These are phyloP conservation scores for Simmondsia chinensis DNA, from an alignment of 148 eudicot genomes.

Conservation along the genomic window DNA sequence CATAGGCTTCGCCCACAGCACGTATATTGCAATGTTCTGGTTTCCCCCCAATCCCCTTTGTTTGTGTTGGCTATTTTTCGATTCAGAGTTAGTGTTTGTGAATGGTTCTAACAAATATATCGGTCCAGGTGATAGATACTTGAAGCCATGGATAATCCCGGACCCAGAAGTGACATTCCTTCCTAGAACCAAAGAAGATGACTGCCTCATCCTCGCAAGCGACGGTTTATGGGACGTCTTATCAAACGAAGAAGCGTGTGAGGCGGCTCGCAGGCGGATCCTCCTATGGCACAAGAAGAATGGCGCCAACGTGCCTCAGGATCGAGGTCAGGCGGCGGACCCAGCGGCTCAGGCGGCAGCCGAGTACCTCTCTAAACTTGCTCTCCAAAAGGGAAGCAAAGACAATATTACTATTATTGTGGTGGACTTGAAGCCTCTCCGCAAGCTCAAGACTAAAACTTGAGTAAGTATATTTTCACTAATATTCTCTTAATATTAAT, in stretches of 20 bases:
- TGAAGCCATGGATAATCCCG: slow-evolving; percentile 50
- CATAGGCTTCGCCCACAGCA: no score
- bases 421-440: slow-evolving; percentile 45
- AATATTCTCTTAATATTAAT: no score
- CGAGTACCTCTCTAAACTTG: slow-evolving; percentile 38
- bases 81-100: slow-evolving; percentile 1
- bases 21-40: no score
- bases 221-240: slow-evolving; percentile 65
- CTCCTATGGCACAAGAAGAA: slow-evolving; percentile 51
- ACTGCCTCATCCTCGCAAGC: slow-evolving; percentile 46
- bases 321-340: slow-evolving; percentile 30
- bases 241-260: slow-evolving; percentile 45
- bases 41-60: no score
- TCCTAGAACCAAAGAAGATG: slow-evolving; percentile 38
- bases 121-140: slow-evolving; percentile 46
- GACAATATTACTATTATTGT: slow-evolving; percentile 53
- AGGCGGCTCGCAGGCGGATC: slow-evolving; percentile 40
- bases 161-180: slow-evolving; percentile 45
- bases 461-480: no score
- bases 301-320: slow-evolving; percentile 8
- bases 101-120: no score
- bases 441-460: slow-evolving; percentile 35
- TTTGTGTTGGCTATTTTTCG: no score
- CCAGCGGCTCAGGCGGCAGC: slow-evolving; percentile 51
- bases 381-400: slow-evolving; percentile 47